Evolutionary conservation across 306 rosid genomes (phyloP).

Genomic region (Inga leiocalycina): DNA sequence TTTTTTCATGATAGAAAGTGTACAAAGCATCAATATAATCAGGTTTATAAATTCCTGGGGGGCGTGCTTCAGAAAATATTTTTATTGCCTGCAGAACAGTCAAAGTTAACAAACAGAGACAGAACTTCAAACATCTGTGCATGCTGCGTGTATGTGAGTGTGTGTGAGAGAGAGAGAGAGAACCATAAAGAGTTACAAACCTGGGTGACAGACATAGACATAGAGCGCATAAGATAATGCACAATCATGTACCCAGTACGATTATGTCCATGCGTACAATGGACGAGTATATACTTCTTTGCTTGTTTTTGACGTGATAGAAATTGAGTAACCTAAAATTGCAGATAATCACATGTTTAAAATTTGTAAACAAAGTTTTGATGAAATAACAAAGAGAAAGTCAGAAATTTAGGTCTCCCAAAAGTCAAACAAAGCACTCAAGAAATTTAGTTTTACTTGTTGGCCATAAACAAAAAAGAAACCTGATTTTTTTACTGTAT

Average conservation of each 20-base stretch:
- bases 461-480: background rate
- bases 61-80: constrained; percentile 62
- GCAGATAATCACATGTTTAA: background rate
- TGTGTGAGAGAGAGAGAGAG: background rate
- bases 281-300: constrained; percentile 72
- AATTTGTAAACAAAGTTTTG: background rate
- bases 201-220: constrained; percentile 56
- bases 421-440: background rate
- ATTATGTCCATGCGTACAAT: constrained; percentile 82
- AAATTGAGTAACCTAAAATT: constrained; percentile 62
- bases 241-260: constrained; percentile 82
- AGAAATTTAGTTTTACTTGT: background rate
- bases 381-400: constrained; percentile 12
- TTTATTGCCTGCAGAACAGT: constrained; percentile 58
- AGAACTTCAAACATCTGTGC: constrained; percentile 1
- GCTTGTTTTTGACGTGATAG: constrained; percentile 66
- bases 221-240: constrained; percentile 65
- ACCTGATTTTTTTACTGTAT: background rate
- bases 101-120: constrained; percentile 5
- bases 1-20: constrained; percentile 70
- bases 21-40: constrained; percentile 71
- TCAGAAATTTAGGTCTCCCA: background rate
- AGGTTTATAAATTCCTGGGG: constrained; percentile 80
- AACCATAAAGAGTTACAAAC: constrained; percentile 34
- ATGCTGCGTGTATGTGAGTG: background rate